Evolutionary conservation across 495 filamentous ascomycete species (phyloP).

Genomic region (Penicillium pancosmium): DNA sequence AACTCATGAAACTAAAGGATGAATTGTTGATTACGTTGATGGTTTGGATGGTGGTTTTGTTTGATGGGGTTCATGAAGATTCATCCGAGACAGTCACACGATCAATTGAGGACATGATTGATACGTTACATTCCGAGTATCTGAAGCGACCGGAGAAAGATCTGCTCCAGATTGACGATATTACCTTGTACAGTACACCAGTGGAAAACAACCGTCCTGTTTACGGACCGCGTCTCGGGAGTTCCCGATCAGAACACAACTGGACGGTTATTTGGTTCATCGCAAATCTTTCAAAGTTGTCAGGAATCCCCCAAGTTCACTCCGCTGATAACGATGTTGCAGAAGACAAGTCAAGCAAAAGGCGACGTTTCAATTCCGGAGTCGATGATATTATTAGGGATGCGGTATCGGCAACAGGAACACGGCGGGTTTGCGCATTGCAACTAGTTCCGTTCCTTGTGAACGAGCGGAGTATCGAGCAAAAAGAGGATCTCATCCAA

Average conservation of each 20-base stretch:
- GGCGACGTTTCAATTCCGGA: slow-evolving; percentile 57
- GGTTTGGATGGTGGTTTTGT: slow-evolving; percentile 48
- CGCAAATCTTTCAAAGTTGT: slow-evolving; percentile 35
- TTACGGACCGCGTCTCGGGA: slow-evolving; percentile 45
- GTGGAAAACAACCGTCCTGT: slow-evolving; percentile 19
- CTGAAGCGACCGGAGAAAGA: slow-evolving; percentile 68
- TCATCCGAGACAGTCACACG: slow-evolving; percentile 33
- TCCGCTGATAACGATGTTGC: slow-evolving; percentile 14
- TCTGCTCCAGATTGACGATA: slow-evolving; percentile 75
- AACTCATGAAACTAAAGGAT: slow-evolving; percentile 63
- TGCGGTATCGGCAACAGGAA: slow-evolving; percentile 55
- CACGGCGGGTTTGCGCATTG: slow-evolving; percentile 65
- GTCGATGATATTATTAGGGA: slow-evolving; percentile 66
- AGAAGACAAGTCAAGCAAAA: slow-evolving; percentile 53
- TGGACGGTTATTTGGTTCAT: slow-evolving; percentile 52
- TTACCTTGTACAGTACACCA: slow-evolving; percentile 53
- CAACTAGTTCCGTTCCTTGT: slow-evolving; percentile 78
- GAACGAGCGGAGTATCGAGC: slow-evolving; percentile 38
- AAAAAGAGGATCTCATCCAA: slow-evolving; percentile 48
- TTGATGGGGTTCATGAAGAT: slow-evolving; percentile 25
- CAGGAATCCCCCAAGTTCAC: slow-evolving; percentile 25
- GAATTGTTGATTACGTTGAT: slow-evolving; percentile 75
- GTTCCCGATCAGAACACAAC: slow-evolving; percentile 48
- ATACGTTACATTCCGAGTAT: slow-evolving; percentile 73
- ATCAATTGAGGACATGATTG: slow-evolving; percentile 56